These are phyloP conservation scores for Fistulifera pelliculosa DNA, from an alignment of 108 stramenopile species.

Conservation along the genomic window DNA sequence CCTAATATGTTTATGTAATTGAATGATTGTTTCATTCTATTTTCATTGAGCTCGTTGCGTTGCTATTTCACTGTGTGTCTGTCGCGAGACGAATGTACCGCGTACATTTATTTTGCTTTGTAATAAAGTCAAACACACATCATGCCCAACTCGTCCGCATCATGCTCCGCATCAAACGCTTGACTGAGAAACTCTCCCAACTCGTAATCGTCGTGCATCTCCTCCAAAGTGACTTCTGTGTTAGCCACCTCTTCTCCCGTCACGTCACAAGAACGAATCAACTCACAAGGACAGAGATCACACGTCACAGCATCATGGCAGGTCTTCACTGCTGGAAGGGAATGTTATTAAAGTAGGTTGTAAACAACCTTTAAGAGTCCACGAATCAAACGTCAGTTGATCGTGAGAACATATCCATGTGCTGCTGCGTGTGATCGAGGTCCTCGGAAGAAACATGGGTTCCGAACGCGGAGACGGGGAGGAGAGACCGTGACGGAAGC, in stretches of 20 bases:
- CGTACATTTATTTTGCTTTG: no score
- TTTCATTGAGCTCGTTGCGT: no score
- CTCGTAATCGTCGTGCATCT: neutral
- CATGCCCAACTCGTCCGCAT: neutral
- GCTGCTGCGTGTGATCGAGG: neutral
- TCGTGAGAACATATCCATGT: conserved; percentile 1
- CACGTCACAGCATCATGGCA: neutral
- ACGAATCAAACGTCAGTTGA: conserved; percentile 2
- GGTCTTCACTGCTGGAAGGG: conserved; percentile 4
- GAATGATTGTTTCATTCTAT: no score
- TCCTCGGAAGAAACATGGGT: neutral
- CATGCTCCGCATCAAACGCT: neutral
- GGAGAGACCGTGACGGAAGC: neutral
- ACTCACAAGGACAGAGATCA: neutral
- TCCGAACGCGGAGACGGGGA: neutral
- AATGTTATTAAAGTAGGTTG: neutral
- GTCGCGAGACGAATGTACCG: no score
- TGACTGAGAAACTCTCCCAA: neutral
- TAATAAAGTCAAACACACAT: no score
- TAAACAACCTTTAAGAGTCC: neutral
- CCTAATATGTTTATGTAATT: no score
- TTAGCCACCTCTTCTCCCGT: neutral
- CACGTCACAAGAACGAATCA: neutral
- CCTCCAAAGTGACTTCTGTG: neutral
- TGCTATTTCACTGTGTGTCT: no score